Base-by-base conservation (phyloP, 2,329 filamentous ascomycete genomes). In the Talaromyces sp. region DNA sequence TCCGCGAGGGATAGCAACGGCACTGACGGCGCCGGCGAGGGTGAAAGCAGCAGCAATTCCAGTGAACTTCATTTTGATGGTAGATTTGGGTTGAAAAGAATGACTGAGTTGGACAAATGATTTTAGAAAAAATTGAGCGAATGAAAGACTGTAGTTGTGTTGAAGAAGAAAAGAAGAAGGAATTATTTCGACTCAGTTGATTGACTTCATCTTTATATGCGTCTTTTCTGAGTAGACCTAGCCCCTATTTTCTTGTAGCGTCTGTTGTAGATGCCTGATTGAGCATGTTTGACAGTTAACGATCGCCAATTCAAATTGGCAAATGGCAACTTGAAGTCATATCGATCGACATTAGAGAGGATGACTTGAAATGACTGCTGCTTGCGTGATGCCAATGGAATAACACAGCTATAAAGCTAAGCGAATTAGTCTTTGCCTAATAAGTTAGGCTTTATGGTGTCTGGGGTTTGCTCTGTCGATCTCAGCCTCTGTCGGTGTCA, bases 31-130 rank as follows among this genome's bases (percentile, higher is more conserved):
- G 68, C 74, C 69, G 63, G 72, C 72, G 61, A 77, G 49, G 49
- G 74, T 74, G 29, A 78, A 68, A 40, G 75, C 72, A 62, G 73
- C 63, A 47, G 72, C 58, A 61, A 78, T 69, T 70, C 73, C 73
- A 68, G 74, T 73, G 72, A 77, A 73, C 73, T 77, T 78, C 76
- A 77, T 78, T 66, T 49, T 76, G 66, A 65, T 65, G 60, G 58
- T 69, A 3, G n/a, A n/a, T 22, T 56, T 56, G 51, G 11, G n/a
- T 34, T 56, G 17, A 66, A 73, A 73, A 65, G 69, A 75, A 67
- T 70, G 72, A 71, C 67, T 70, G 17, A 54, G 49, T 61, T 65
- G 45, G 58, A 45, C 4, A 36, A 3, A 17, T 56, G n/a, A 56
- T 22, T 56, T 4, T 36, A 36, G 6, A 15, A 49, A 65, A 19